These are phyloP conservation scores for Trichoderma polysporum DNA, from an alignment of 2,329 filamentous ascomycete genomes.

Conservation along the genomic window DNA sequence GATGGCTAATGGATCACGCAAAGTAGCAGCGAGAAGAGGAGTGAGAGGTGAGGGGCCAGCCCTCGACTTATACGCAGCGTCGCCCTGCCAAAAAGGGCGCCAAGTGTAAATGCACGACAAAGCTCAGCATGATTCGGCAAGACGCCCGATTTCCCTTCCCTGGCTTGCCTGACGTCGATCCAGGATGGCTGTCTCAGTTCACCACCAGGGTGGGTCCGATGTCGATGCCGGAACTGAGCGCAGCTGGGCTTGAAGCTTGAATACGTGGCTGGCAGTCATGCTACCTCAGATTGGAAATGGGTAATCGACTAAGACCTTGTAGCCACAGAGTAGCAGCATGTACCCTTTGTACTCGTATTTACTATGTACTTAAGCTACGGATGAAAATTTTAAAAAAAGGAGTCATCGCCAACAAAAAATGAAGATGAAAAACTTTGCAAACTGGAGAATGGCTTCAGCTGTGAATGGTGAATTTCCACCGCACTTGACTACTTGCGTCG, in stretches of 20 bases:
- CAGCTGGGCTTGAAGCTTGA: slow-evolving; percentile 18
- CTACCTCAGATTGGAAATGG: slow-evolving; percentile 10
- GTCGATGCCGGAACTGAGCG: slow-evolving; percentile 13
- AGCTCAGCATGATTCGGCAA: slow-evolving; percentile 11
- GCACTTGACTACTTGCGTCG: slow-evolving; percentile 17
- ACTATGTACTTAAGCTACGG: not conserved
- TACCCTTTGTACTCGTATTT: not conserved
- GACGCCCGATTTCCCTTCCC: slow-evolving; percentile 9
- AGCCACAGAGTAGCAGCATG: slow-evolving; percentile 11
- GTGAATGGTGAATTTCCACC: slow-evolving; percentile 2
- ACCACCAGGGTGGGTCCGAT: not conserved
- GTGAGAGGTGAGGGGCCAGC: not conserved
- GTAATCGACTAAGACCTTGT: not conserved
- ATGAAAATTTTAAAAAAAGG: not conserved
- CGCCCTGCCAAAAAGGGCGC: slow-evolving; percentile 8
- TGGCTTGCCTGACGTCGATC: slow-evolving; percentile 16
- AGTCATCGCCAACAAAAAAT: not conserved
- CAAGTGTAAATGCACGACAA: slow-evolving; percentile 11
- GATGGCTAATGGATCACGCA: not conserved
- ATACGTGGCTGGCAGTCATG: slow-evolving; percentile 19
- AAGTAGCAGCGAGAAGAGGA: not conserved
- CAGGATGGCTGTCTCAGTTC: slow-evolving; percentile 18
- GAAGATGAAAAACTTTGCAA: not conserved
- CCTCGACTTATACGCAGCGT: slow-evolving; percentile 17
- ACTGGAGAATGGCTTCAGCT: slow-evolving; percentile 3